A percentile compares a stretch with the other conserved stretches of the same genome.
These are phyloP conservation scores for Phytopythium delawarense DNA, from an alignment of 352 stramenopile species.

Conservation along the genomic window DNA sequence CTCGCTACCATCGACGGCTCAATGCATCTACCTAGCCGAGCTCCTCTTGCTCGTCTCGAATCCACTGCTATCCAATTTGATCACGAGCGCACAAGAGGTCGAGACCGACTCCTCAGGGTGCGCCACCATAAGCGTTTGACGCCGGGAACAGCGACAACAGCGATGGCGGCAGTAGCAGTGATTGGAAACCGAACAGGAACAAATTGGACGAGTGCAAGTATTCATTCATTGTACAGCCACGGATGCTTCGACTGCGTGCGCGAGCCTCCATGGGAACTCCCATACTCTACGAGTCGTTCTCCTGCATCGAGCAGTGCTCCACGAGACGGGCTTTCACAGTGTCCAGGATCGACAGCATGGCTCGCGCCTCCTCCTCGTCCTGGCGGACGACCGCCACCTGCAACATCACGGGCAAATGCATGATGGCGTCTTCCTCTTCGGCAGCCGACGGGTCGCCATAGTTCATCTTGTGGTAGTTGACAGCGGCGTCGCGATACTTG, in stretches of 20 bases:
- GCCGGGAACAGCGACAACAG: not conserved
- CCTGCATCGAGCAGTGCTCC: slow-evolving; percentile 40
- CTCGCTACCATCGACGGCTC: no score
- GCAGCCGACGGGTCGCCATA: slow-evolving; percentile 70
- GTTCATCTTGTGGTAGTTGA: slow-evolving; percentile 87
- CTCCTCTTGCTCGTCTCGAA: no score
- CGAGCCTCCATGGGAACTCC: not conserved
- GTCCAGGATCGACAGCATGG: slow-evolving; percentile 77
- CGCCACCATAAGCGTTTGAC: no score
- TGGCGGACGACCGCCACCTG: slow-evolving; percentile 69
- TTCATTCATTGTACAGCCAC: not conserved
- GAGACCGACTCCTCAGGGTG: no score
- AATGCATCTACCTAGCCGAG: no score
- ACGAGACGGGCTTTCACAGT: slow-evolving; percentile 65
- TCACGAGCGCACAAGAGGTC: no score
- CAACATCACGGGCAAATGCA: slow-evolving; percentile 87
- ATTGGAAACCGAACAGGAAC: slow-evolving; percentile 4
- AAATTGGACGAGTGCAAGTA: slow-evolving; percentile 9
- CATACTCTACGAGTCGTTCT: slow-evolving; percentile 35
- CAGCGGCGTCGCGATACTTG: slow-evolving; percentile 77
- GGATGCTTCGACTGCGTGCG: not conserved
- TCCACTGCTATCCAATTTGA: no score
- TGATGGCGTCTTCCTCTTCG: slow-evolving; percentile 87
- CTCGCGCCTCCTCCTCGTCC: slow-evolving; percentile 61
- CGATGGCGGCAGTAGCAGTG: not conserved